Conservation (phyloP, 176 grass and related monocot species). For the Secale cereale region DNA sequence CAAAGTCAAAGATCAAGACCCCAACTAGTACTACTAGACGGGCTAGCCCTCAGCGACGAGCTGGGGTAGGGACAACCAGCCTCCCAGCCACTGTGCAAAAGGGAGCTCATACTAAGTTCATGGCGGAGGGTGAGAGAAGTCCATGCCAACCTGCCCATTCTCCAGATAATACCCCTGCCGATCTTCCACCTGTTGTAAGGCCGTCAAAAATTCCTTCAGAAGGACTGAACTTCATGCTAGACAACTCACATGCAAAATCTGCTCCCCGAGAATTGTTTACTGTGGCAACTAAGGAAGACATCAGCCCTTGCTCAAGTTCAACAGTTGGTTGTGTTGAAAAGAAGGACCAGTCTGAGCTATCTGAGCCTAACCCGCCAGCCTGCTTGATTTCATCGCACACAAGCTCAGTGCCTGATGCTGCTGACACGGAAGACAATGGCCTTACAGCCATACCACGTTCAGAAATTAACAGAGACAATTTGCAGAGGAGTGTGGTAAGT, state of each 20-base stretch:
- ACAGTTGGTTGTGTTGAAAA: conserved; percentile 33
- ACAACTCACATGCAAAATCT: conserved; percentile 22
- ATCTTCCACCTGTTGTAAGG: conserved; percentile 9
- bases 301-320: conserved; percentile 25
- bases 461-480: conserved; percentile 28
- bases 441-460: conserved; percentile 24
- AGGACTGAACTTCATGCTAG: conserved; percentile 20
- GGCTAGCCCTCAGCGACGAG: conserved; percentile 41
- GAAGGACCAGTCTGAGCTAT: conserved; percentile 41
- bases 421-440: conserved; percentile 28
- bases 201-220: conserved; percentile 27
- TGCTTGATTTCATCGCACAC: conserved; percentile 38
- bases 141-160: conserved; percentile 21
- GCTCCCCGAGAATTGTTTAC: conserved; percentile 32
- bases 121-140: conserved; percentile 45
- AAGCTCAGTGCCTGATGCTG: conserved; percentile 20
- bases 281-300: conserved; percentile 35
- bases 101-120: conserved; percentile 31
- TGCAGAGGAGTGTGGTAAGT: conserved; percentile 47
- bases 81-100: conserved; percentile 31
- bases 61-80: conserved; percentile 32
- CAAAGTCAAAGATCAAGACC: conserved; percentile 50
- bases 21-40: conserved; percentile 40
- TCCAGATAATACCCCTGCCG: conserved; percentile 18
- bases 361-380: conserved; percentile 37